Evolutionary conservation across 257 asterid genomes (phyloP), one percentile per base, ranked within the genome.

Genomic region (Cordia subcordata): DNA sequence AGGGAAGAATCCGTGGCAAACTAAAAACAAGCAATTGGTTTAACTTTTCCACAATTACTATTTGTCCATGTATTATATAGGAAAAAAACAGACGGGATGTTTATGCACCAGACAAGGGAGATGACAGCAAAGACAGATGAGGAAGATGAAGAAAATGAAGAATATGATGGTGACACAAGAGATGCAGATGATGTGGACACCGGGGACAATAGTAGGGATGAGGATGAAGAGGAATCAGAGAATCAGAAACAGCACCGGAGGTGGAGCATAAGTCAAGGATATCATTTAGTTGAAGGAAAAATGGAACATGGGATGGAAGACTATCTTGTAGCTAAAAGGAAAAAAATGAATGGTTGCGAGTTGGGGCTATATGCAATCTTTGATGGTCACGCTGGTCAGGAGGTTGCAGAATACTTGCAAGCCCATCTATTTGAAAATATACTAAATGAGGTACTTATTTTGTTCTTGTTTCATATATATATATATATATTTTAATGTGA

Each of bases 301-400:
- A 78, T 78, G 87, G 49, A 17, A 5, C 85, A 80, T 11, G 72
- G 74, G 11, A 80, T 83, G 85, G 91, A 83, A 63, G 85, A 83
- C 49, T 77, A 44, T 62, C 44, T 71, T 27, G 87, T 78, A 5
- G 83, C 79, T 1, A 65, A 32, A 45, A 37, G 35, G 0, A 76
- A 58, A 55, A 68, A 66, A 51, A 38, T 74, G 47, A 53, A 69
- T n/a, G 74, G 61, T 38, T 70, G 53, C 49, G 63, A 83, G 11
- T 64, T 80, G 19, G 81, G 83, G 13, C 62, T 78, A 12, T 83
- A 73, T 10, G 82, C 77, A 38, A 81, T 81, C 38, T 83, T 78
- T 40, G 83, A 81, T 40, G 85, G 91, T n/a, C 85, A 80, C 37
- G 71, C 77, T 23, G 81, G 82, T 56, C 40, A 61, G 0, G 27